Conservation (phyloP, 352 stramenopile species). For the Pythium sukuiense region DNA sequence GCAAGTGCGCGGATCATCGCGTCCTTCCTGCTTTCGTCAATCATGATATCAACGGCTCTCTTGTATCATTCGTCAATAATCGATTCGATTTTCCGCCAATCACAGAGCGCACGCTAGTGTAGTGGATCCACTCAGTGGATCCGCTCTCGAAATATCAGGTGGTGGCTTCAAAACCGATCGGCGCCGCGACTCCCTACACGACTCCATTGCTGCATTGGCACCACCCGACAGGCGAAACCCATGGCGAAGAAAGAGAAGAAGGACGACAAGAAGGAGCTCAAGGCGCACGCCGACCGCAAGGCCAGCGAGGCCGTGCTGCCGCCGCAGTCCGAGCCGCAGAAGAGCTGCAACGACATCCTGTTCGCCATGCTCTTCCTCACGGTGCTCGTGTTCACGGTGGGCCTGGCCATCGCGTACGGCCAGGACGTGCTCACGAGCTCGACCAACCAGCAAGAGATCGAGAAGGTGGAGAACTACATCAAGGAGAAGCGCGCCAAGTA, state of each 20-base stretch:
- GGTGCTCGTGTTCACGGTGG: constrained; percentile 32
- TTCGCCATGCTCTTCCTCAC: constrained; percentile 64
- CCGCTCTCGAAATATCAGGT: constrained; percentile 24
- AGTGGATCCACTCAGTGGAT: constrained; percentile 12
- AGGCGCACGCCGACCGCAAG: constrained; percentile 18
- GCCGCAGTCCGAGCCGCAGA: constrained; percentile 33
- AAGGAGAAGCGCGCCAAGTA: constrained; percentile 55
- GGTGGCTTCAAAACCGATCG: constrained; percentile 1
- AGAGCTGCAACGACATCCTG: constrained; percentile 77
- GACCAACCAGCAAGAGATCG: constrained; percentile 34
- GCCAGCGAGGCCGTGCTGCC: constrained; percentile 24
- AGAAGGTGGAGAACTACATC: constrained; percentile 52
- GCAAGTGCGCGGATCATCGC: constrained; percentile 22
- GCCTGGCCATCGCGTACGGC: constrained; percentile 60
- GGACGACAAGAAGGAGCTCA: constrained; percentile 32
- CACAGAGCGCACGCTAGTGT: background rate
- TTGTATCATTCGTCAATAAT: background rate
- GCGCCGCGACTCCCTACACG: background rate
- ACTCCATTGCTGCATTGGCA: constrained; percentile 1
- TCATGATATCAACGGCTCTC: background rate
- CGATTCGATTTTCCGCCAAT: constrained; percentile 11
- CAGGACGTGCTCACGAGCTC: constrained; percentile 35
- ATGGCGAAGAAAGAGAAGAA: constrained; percentile 29
- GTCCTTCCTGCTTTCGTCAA: background rate
- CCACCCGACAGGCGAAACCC: background rate